Evolutionary conservation across 2,329 filamentous ascomycete genomes (phyloP), one percentile per base, ranked within the genome.

Genomic region (Didymella keratinophila): DNA sequence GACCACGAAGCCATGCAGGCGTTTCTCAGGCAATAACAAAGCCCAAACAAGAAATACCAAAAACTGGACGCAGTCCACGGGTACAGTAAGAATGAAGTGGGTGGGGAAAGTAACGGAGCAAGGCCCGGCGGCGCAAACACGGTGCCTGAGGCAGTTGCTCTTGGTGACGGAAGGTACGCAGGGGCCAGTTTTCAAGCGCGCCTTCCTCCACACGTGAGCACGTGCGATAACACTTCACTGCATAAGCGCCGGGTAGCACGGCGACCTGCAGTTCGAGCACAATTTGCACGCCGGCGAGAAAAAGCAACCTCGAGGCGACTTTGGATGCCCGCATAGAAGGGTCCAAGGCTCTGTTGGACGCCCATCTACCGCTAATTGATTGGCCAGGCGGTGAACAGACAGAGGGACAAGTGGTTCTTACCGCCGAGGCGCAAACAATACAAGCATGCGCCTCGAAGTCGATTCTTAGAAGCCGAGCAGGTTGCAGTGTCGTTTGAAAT

Each of bases 101-200:
- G 9, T 32, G 4, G n/a, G 18, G 50, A 20, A 49, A 36, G 39
- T 54, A 27, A 20, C 20, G 42, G 51, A 48, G 42, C 18, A 30
- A 46, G 43, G 39, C 11, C 34, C 21, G 34, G 61, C 63, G 61
- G 61, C 52, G 64, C 61, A 63, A 62, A 57, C 53, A 61, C 34
- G 50, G 46, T 70, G 65, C 70, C 69, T 71, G 51, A 69, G 67
- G 67, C 56, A 53, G 48, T 64, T 60, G 61, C 58, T 63, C 50
- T 28, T 36, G 23, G 47, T 46, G 41, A 51, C 39, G 39, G 39
- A 46, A 44, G 39, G 18, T 28, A 28, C 36, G 55, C 55, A 52
- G 49, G 56, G 56, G 45, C 56, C 56, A 34, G 28, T 12, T 50
- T n/a, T 23, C 18, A 37, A 34, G 30, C 56, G 56, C 49, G 56